phyloP scores from a whole-genome alignment of 2,329 filamentous ascomycete species.

The Pseudogymnoascus sp. region DNA sequence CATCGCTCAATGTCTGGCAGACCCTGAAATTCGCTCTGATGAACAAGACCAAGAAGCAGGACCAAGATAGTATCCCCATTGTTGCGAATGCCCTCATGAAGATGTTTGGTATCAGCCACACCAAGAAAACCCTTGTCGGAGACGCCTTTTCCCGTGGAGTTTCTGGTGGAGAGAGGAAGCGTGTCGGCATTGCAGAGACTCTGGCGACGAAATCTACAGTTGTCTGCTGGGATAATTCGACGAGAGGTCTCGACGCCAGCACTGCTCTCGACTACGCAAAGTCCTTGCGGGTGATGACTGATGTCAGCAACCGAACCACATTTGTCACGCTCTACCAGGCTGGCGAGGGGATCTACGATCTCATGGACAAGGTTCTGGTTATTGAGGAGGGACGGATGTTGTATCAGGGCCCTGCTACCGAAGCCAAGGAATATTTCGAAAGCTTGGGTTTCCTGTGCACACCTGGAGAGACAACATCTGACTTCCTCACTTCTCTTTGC shows the following conservation, averaged over 20 bases:
- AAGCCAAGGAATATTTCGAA: slow-evolving; percentile 61
- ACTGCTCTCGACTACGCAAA: slow-evolving; percentile 56
- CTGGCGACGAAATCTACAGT: slow-evolving; percentile 35
- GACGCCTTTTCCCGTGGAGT: slow-evolving; percentile 57
- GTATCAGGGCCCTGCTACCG: slow-evolving; percentile 54
- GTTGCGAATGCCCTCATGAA: slow-evolving; percentile 65
- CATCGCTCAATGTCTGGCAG: slow-evolving; percentile 69
- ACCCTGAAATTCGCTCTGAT: slow-evolving; percentile 69
- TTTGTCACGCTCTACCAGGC: slow-evolving; percentile 66
- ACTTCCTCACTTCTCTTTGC: slow-evolving; percentile 60
- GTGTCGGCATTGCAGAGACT: slow-evolving; percentile 53
- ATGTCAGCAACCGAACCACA: slow-evolving; percentile 52
- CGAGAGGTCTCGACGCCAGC: slow-evolving; percentile 58
- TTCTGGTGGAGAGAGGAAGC: slow-evolving; percentile 55
- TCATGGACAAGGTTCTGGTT: slow-evolving; percentile 65
- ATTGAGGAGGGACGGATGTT: slow-evolving; percentile 60
- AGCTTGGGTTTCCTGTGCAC: slow-evolving; percentile 56
- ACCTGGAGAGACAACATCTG: slow-evolving; percentile 57
- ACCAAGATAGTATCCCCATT: slow-evolving; percentile 56
- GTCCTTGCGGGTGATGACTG: slow-evolving; percentile 57
- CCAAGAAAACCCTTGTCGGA: slow-evolving; percentile 48
- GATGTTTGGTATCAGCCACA: slow-evolving; percentile 61
- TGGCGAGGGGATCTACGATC: slow-evolving; percentile 61
- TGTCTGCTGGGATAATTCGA: slow-evolving; percentile 63
- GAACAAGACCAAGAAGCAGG: slow-evolving; percentile 67